Evolutionary conservation across 345 rosid genomes (phyloP).

Genomic region (Excoecaria agallocha): DNA sequence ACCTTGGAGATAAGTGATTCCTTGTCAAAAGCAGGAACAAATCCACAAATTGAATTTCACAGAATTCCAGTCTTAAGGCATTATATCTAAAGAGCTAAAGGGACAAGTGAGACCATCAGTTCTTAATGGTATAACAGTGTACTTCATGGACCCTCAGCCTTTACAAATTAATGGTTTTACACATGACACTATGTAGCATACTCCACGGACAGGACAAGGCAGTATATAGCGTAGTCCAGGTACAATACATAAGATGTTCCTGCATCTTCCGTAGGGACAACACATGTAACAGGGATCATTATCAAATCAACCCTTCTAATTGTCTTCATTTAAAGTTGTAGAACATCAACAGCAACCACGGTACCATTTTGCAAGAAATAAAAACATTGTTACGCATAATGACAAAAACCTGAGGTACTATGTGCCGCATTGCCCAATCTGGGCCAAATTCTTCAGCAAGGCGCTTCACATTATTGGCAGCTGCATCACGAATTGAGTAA

Average conservation of each 20-base stretch:
- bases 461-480: slow-evolving; percentile 88
- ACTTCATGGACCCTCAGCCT: no score
- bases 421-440: slow-evolving; percentile 98
- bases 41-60: neutral
- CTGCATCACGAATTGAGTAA: slow-evolving; percentile 91
- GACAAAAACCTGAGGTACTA: slow-evolving; percentile 77
- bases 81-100: no score
- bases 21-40: neutral
- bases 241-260: neutral
- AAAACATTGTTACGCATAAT: neutral
- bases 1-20: neutral
- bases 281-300: neutral
- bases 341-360: neutral
- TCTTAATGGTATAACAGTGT: no score
- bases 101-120: no score
- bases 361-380: neutral
- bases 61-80: no score
- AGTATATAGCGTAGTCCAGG: neutral
- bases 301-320: neutral
- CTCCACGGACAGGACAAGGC: neutral
- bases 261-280: neutral
- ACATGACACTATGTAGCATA: neutral
- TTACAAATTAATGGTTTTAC: neutral
- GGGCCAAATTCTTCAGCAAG: slow-evolving; percentile 98
- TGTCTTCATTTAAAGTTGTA: neutral